Evolutionary conservation across 495 filamentous ascomycete genomes (phyloP), one percentile per base, ranked within the genome.

Genomic region (Penicillium lagena): DNA sequence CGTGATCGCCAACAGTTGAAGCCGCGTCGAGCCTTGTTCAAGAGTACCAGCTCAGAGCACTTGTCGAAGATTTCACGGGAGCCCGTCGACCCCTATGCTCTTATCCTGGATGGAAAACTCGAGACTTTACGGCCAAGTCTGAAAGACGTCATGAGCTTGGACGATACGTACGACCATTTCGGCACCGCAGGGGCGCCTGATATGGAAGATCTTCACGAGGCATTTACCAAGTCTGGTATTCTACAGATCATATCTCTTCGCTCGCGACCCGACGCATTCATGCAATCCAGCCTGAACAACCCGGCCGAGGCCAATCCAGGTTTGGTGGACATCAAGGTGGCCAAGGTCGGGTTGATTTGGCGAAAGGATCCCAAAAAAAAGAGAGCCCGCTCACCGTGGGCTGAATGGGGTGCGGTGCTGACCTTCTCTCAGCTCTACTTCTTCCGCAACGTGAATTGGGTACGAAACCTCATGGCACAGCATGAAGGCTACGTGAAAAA

Each of bases 401-500:
- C 95, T 52, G 93, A 97, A 70, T 99, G 93, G 93, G 93, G 93
- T 37, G 91, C 90, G 29, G 80, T 99, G 37, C 75, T 99, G 14
- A 99, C 93, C 7, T 85, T 90, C 22, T 91, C 93, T 11, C 91
- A 96, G 55, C 77, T 99, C 35, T 97, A 95, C 64, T 90, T 99
- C 67, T 99, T 99, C 68, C 80, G 86, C 43, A 96, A 97, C 56
- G 81, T 87, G 13, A 70, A 76, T 9, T 97, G 93, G 93, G 80
- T 94, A n/a, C 95, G 93, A 58, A 82, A 73, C 43, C 64, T 99
- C 45, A 87, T 96, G 69, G 78, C 85, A 45, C 93, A 99, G 56
- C 77, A 86, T 49, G 89, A 95, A 17, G 64, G 72, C 10, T 87
- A 96, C 51, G 75, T 85, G 46, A 90, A 84, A 52, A 58, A 59